Evolutionary conservation across 129 eudicot genomes (phyloP).

Genomic region (Helichrysum umbraculigerum): DNA sequence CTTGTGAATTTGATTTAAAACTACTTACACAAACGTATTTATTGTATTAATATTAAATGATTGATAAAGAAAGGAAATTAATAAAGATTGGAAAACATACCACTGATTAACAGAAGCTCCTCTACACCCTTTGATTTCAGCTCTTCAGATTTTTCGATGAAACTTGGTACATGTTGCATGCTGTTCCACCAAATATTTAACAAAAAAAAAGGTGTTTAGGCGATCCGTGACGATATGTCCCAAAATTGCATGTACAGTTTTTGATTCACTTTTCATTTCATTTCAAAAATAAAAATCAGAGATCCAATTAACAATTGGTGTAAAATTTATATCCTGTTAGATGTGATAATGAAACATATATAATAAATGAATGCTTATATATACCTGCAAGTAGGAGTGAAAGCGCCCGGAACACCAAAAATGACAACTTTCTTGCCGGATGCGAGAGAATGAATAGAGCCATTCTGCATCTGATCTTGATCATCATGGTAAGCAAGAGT

Average conservation of each 20-base stretch:
- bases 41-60: no score
- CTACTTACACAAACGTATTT: no score
- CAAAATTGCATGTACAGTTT: neutral
- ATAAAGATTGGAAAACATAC: constrained; percentile 35
- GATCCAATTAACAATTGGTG: neutral
- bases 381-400: constrained; percentile 85
- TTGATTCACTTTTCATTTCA: neutral
- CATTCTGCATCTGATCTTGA: constrained; percentile 54
- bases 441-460: constrained; percentile 65
- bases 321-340: no score
- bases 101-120: constrained; percentile 60
- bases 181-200: constrained; percentile 24
- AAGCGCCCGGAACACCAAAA: constrained; percentile 76
- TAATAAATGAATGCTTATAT: neutral
- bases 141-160: constrained; percentile 68
- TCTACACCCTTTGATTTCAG: constrained; percentile 67
- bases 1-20: no score
- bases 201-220: neutral
- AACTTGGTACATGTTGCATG: constrained; percentile 71
- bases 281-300: no score
- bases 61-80: no score
- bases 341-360: neutral
- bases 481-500: constrained; percentile 53
- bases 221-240: neutral
- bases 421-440: constrained; percentile 73